Evolutionary conservation across 2,329 filamentous ascomycete genomes (phyloP), one percentile per base, ranked within the genome.

Genomic region (Claviceps sp.): DNA sequence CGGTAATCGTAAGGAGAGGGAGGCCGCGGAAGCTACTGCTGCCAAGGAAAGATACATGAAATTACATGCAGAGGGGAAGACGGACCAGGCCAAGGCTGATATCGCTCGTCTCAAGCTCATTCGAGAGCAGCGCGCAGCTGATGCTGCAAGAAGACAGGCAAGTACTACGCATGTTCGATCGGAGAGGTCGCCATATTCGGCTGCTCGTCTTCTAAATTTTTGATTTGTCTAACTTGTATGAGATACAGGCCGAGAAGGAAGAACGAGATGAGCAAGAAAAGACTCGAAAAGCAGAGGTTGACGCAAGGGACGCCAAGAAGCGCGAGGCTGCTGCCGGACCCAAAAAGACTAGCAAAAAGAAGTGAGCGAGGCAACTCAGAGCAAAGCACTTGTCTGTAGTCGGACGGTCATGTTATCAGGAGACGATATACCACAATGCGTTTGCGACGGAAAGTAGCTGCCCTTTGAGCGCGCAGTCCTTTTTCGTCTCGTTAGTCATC

Each of bases 31-130:
- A 71, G 90, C 90, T 1, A 84, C 85, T 56, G 86, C 91, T 65
- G 89, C 88, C 34, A 90, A 89, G 68, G 90, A 95, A 74, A 79
- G 83, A 59, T 96, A 95, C 65, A 80, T 89, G 74, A 95, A 94
- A 71, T 69, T 96, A 61, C 91, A 96, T 63, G 87, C 89, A 53
- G 86, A 89, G 64, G 91, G 91, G 62, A 97, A 97, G 81, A 97
- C 93, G 45, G 93, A 98, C 55, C 87, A 96, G 75, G 90, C 91
- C 47, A 85, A 88, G 66, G 84, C 87, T 5, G 93, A 98, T 69
- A 65, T 97, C 59, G 91, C 89, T 54, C 80, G 93, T 52, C 71
- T 98, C 62, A 82, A 75, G 67, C 65, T 91, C 54, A 89, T 98
- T 59, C 81, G 84, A 47, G 88, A 95, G 76, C 85, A 89, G 72